Conservation (phyloP, 1,284 basidiomycete genomes). For the Malassezia japonica region DNA sequence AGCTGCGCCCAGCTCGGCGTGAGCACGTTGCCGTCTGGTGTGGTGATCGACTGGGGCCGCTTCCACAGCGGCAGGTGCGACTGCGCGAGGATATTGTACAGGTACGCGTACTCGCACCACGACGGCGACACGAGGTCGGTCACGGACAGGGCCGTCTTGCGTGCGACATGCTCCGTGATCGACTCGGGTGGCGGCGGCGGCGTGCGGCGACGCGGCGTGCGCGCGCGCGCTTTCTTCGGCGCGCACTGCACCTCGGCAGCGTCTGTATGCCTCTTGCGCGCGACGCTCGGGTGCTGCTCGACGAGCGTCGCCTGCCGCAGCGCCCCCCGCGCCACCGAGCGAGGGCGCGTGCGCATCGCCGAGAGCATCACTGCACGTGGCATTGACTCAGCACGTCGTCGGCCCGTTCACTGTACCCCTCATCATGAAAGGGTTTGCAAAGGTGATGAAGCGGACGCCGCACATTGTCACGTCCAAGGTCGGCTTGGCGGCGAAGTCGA, state of each 20-base stretch:
- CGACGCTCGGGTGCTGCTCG: background rate
- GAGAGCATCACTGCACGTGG: conserved; percentile 1
- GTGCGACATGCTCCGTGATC: conserved; percentile 21
- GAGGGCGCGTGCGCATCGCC: background rate
- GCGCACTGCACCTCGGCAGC: too few relatives aligned
- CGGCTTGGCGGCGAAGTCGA: conserved; percentile 39
- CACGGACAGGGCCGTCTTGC: conserved; percentile 31
- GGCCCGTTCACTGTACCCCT: background rate
- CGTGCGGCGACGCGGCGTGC: background rate
- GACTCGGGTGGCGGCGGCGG: conserved; percentile 4
- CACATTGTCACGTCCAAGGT: conserved; percentile 44
- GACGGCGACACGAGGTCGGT: conserved; percentile 37
- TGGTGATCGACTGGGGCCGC: conserved; percentile 30
- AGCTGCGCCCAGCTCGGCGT: conserved; percentile 18
- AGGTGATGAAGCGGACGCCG: conserved; percentile 42
- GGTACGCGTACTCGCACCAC: conserved; percentile 41
- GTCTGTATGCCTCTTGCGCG: too few relatives aligned
- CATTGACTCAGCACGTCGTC: background rate
- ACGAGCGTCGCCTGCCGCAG: background rate
- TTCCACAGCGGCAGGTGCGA: conserved; percentile 26
- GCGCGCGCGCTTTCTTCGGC: too few relatives aligned
- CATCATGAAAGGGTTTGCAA: conserved; percentile 36
- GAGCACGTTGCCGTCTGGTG: conserved; percentile 23
- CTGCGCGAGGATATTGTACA: conserved; percentile 31
- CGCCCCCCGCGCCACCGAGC: background rate